Conservation (phyloP, 176 grass and related monocot species). For the Secale cereale region DNA sequence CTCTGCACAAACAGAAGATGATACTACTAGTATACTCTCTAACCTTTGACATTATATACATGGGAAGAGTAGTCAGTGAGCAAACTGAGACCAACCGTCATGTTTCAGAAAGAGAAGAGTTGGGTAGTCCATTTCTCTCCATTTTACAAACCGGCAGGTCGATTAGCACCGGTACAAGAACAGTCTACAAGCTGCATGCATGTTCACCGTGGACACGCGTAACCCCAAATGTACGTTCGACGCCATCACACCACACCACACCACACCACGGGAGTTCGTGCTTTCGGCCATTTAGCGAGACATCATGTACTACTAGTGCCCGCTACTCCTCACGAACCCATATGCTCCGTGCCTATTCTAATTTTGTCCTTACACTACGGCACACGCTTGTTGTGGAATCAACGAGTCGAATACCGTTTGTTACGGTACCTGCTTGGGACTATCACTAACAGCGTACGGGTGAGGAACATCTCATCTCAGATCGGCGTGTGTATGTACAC, state of each 20-base stretch:
- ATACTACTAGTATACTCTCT: too few species aligned
- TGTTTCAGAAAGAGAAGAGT: neutral
- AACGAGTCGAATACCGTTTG: neutral
- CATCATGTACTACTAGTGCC: neutral
- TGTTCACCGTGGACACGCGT: neutral
- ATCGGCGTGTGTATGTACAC: neutral
- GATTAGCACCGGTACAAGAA: neutral
- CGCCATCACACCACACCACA: neutral
- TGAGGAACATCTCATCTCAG: neutral
- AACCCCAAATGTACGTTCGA: neutral
- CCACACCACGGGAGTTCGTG: neutral
- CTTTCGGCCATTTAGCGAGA: neutral
- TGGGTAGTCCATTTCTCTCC: neutral
- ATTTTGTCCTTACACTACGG: too few species aligned
- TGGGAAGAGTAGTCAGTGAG: neutral
- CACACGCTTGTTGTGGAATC: neutral
- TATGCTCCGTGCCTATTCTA: rapidly evolving
- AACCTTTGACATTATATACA: neutral
- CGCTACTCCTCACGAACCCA: neutral
- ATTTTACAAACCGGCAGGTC: neutral
- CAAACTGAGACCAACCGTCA: neutral
- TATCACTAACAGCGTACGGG: neutral
- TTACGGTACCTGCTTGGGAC: neutral
- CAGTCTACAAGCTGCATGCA: neutral
- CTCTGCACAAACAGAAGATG: neutral